phyloP scores from a whole-genome alignment of 805 yeast species.

The Tetrapisispora iriomotensis region DNA sequence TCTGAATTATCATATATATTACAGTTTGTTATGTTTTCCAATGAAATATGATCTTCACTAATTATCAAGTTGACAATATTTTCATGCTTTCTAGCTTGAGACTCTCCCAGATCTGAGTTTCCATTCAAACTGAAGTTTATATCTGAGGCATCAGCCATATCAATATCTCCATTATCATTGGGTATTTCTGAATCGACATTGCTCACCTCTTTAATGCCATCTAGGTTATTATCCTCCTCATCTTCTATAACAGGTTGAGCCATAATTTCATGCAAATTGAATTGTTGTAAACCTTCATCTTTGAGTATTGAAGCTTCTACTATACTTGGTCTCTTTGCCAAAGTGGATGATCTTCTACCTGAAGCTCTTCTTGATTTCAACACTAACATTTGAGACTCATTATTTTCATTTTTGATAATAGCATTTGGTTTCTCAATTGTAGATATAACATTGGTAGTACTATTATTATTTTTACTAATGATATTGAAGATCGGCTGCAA shows the following conservation, averaged over 20 bases:
- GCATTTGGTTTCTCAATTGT: background rate
- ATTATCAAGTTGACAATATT: conserved; percentile 10
- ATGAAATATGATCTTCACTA: conserved; percentile 23
- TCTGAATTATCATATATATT: conserved; percentile 16
- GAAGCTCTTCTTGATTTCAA: conserved; percentile 7
- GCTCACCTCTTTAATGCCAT: too few relatives aligned
- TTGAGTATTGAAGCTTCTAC: conserved; percentile 25
- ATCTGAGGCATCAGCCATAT: background rate
- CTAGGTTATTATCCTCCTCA: conserved; percentile 10
- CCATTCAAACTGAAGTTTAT: background rate
- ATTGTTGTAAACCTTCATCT: conserved; percentile 28
- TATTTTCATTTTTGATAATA: background rate
- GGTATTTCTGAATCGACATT: too few relatives aligned
- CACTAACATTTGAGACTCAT: background rate
- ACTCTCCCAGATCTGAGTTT: background rate
- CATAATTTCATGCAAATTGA: conserved; percentile 26
- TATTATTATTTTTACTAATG: conserved; percentile 1
- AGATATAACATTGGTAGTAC: background rate
- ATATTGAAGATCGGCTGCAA: conserved; percentile 7
- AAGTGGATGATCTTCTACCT: conserved; percentile 23
- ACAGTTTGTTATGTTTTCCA: conserved; percentile 15
- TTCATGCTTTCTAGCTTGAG: background rate
- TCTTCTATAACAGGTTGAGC: conserved; percentile 20
- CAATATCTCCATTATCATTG: conserved; percentile 3
- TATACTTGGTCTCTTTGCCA: conserved; percentile 23